Percentiles rank a stretch among this genome's conserved stretches.
phyloP scores from a whole-genome alignment of 2,329 filamentous ascomycete genomes.

The Bipolaris bicolor region DNA sequence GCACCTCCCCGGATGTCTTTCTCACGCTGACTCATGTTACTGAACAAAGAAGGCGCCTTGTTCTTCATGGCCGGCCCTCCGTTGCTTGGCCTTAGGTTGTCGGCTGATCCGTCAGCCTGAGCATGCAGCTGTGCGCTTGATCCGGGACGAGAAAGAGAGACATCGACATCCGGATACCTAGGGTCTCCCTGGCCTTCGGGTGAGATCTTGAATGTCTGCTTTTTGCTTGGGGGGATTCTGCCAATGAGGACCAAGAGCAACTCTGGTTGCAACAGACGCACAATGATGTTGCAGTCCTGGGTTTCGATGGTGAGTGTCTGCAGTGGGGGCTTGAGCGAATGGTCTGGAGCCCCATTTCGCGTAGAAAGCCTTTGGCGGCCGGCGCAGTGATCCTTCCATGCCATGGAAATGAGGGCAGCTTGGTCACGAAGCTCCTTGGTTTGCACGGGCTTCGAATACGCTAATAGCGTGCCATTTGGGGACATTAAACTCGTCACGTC shows the following conservation, averaged over 20 bases:
- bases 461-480: slow-evolving; percentile 57
- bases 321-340: slow-evolving; percentile 34
- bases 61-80: slow-evolving; percentile 19
- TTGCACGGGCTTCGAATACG: slow-evolving; percentile 57
- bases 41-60: slow-evolving; percentile 42
- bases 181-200: slow-evolving; percentile 51
- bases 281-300: slow-evolving; percentile 54
- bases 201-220: slow-evolving; percentile 51
- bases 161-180: slow-evolving; percentile 44
- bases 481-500: slow-evolving; percentile 53
- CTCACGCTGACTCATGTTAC: slow-evolving; percentile 47
- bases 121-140: slow-evolving; percentile 11
- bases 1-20: slow-evolving; percentile 48
- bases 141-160: slow-evolving; percentile 8
- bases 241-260: slow-evolving; percentile 57
- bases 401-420: slow-evolving; percentile 56
- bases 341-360: slow-evolving; percentile 14
- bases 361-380: slow-evolving; percentile 25
- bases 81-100: slow-evolving; percentile 4
- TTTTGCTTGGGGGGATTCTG: slow-evolving; percentile 52
- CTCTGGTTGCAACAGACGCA: slow-evolving; percentile 54
- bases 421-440: slow-evolving; percentile 58
- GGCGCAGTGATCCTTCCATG: slow-evolving; percentile 55
- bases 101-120: slow-evolving; percentile 13
- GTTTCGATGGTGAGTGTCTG: slow-evolving; percentile 57